Base-by-base conservation (phyloP, 768 basidiomycete species). In the Macrolepiota fuliginosa region DNA sequence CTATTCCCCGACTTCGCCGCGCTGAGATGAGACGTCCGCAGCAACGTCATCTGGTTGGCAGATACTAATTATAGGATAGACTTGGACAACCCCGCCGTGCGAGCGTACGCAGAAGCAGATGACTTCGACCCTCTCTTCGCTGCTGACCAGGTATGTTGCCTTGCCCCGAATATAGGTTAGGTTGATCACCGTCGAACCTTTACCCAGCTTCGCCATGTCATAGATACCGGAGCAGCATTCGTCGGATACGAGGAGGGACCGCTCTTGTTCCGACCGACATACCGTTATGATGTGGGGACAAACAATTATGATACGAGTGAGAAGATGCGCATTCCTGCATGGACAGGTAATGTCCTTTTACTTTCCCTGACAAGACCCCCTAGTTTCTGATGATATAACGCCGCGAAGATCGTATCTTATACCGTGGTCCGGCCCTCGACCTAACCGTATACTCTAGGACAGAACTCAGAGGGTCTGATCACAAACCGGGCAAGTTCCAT, bases 41-140 rank as follows among this genome's bases (percentile, higher is more conserved):
- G 96, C 59, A 91, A 95, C 71, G 81, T 98, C 36, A 81, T 98
- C 47, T 98, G 96, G 94, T 79, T 94, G 9, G 96, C 91, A 10
- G 97, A 99, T 73, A 91, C 91, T 53, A 99, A 99, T 70, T 99
- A 98, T 71, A 90, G 97, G 22, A 88, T 98, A 61, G 85, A 92
- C 62, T 78, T 97, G 55, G 84, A 94, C 50, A 95, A 97, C 71
- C 86, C 88, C 15, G 85, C 81, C 11, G 96, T 90, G 22, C 81
- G 94, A 59, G 73, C 81, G n/a, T 74, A 89, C 1, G 90, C 86
- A 0, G 80, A 78, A 46, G 75, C 75, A 1, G 84, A 88, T 52
- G 86, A 91, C 58, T 85, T 91, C 27, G 91, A 92, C 68, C 74
- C 83, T 15, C 79, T 99, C 6, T 74, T 94, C 51, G 86, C 82